Evolutionary conservation across 2,329 filamentous ascomycete genomes (phyloP).

Genomic region (Colletotrichum cuscutae): DNA sequence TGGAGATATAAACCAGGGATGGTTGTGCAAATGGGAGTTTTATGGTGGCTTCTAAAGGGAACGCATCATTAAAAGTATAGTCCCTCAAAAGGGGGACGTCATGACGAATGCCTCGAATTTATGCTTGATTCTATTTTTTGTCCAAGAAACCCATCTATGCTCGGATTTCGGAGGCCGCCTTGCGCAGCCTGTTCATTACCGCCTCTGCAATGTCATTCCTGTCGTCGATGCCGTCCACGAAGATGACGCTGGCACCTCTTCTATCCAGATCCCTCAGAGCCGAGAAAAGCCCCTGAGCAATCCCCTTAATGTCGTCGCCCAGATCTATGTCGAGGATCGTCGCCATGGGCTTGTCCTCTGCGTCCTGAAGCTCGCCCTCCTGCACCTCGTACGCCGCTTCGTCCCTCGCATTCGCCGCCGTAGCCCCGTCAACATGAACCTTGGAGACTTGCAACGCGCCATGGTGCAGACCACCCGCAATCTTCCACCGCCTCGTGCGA

Average conservation of each 20-base stretch:
- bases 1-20: neutral
- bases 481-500: conserved; percentile 64
- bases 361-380: conserved; percentile 51
- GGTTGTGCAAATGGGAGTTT: conserved; percentile 32
- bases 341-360: conserved; percentile 46
- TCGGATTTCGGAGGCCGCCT: conserved; percentile 74
- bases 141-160: conserved; percentile 48
- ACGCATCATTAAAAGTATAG: conserved; percentile 36
- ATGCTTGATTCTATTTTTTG: conserved; percentile 34
- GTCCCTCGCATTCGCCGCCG: conserved; percentile 38
- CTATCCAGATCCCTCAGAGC: conserved; percentile 87
- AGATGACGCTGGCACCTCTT: conserved; percentile 81
- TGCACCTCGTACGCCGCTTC: conserved; percentile 51
- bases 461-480: conserved; percentile 52
- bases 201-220: conserved; percentile 86
- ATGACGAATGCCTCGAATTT: conserved; percentile 35
- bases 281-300: conserved; percentile 89
- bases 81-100: conserved; percentile 16
- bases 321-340: conserved; percentile 76
- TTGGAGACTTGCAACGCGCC: conserved; percentile 43
- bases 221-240: conserved; percentile 88
- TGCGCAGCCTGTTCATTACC: conserved; percentile 85
- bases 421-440: conserved; percentile 40
- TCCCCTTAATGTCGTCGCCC: conserved; percentile 74
- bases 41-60: conserved; percentile 34